Conservation (phyloP, 148 eudicot species). For the Rhododendron simsii region DNA sequence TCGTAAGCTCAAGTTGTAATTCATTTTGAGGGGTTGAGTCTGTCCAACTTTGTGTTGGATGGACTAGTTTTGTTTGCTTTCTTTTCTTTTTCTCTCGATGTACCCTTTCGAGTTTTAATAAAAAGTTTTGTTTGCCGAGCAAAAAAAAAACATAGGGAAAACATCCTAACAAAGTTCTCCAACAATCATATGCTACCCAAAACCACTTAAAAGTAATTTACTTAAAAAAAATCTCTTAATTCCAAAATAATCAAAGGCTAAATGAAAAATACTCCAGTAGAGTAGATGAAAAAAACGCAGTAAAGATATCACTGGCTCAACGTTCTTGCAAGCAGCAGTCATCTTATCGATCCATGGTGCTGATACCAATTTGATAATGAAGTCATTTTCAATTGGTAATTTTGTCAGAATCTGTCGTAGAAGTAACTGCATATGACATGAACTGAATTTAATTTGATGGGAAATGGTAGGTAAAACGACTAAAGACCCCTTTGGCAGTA, state of each 20-base stretch:
- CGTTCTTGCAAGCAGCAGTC: not conserved
- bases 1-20: too few species aligned
- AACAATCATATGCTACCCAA: not conserved
- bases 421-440: slow-evolving; percentile 12
- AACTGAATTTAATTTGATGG: slow-evolving; percentile 22
- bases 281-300: not conserved
- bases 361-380: slow-evolving; percentile 10
- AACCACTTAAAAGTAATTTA: not conserved
- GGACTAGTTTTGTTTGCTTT: too few species aligned
- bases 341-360: not conserved
- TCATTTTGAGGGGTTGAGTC: too few species aligned
- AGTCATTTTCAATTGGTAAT: slow-evolving; percentile 23
- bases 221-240: not conserved
- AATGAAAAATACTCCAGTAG: not conserved
- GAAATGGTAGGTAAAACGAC: slow-evolving; percentile 23
- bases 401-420: slow-evolving; percentile 26
- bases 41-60: too few species aligned
- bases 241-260: not conserved
- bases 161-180: not conserved
- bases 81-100: too few species aligned
- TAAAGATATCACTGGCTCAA: not conserved
- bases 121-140: too few species aligned
- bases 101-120: too few species aligned
- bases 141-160: too few species aligned
- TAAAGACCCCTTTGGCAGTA: not conserved